These are phyloP conservation scores for Cytospora piceae DNA, from an alignment of 2,329 filamentous ascomycete species.

Conservation along the genomic window DNA sequence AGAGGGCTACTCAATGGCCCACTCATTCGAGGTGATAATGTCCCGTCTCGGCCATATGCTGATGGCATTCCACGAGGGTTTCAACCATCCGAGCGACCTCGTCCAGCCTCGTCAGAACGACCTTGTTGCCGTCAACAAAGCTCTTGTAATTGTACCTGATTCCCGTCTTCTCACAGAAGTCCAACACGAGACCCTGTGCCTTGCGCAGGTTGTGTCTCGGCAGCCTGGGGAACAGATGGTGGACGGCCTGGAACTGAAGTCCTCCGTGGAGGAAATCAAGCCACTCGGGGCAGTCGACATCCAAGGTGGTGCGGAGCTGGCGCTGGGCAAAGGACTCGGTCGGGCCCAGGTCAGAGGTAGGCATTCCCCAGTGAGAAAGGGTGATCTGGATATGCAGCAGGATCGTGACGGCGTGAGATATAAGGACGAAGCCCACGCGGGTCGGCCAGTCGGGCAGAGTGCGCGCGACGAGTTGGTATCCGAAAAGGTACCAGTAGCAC, in stretches of 20 bases:
- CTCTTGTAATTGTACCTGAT: slow-evolving; percentile 26
- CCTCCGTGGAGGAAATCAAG: slow-evolving; percentile 74
- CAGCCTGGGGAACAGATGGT: slow-evolving; percentile 71
- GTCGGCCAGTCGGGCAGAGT: slow-evolving; percentile 60
- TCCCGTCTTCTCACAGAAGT: slow-evolving; percentile 53
- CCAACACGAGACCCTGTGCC: slow-evolving; percentile 61
- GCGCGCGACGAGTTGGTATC: slow-evolving; percentile 66
- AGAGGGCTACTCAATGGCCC: background rate
- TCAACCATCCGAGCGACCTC: slow-evolving; percentile 65
- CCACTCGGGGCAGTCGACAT: slow-evolving; percentile 73
- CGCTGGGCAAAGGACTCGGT: slow-evolving; percentile 70
- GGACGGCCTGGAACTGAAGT: slow-evolving; percentile 72
- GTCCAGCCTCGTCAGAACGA: slow-evolving; percentile 49
- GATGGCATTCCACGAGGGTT: slow-evolving; percentile 61
- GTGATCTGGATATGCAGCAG: slow-evolving; percentile 74
- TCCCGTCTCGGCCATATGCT: slow-evolving; percentile 52
- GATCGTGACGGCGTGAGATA: slow-evolving; percentile 68
- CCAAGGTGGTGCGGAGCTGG: slow-evolving; percentile 74
- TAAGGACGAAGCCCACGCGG: slow-evolving; percentile 64
- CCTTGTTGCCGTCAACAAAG: slow-evolving; percentile 30
- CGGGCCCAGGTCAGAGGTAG: slow-evolving; percentile 65
- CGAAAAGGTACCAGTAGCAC: slow-evolving; percentile 71
- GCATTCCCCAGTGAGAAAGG: slow-evolving; percentile 74
- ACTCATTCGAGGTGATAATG: slow-evolving; percentile 10
- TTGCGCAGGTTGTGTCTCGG: slow-evolving; percentile 69